These are phyloP conservation scores for Penicillium sp. DNA, from an alignment of 2,329 filamentous ascomycete species.

Conservation along the genomic window DNA sequence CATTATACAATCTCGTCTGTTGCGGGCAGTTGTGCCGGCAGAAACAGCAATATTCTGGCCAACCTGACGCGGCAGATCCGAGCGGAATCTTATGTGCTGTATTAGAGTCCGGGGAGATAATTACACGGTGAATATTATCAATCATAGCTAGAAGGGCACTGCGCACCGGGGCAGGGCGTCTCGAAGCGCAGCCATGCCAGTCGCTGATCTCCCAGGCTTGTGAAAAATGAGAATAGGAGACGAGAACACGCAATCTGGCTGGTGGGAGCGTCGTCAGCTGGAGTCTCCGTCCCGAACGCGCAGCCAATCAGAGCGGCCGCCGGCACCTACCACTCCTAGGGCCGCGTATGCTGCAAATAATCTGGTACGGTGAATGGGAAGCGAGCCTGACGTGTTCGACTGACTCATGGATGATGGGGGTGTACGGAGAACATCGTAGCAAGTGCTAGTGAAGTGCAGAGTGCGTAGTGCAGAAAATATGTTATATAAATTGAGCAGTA, in stretches of 20 bases:
- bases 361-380: not conserved
- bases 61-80: not conserved
- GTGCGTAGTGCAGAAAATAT: no score
- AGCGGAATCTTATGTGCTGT: not conserved
- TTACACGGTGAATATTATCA: not conserved
- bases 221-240: not conserved
- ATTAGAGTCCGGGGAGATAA: not conserved
- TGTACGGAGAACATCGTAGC: no score
- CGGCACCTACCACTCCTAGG: not conserved
- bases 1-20: no score
- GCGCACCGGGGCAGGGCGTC: no score
- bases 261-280: constrained; percentile 14
- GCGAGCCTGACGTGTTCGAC: no score
- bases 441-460: no score
- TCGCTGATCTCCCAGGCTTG: no score
- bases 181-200: no score
- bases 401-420: no score
- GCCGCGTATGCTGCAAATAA: constrained; percentile 7
- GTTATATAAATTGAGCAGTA: no score
- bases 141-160: no score
- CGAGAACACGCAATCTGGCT: constrained; percentile 12
- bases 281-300: not conserved
- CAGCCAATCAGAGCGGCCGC: constrained; percentile 4
- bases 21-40: no score
- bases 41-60: not conserved